Evolutionary conservation across 163 green algal species (phyloP), one percentile per base, ranked within the genome.

Genomic region (Coccomyxa subellipsoidea): DNA sequence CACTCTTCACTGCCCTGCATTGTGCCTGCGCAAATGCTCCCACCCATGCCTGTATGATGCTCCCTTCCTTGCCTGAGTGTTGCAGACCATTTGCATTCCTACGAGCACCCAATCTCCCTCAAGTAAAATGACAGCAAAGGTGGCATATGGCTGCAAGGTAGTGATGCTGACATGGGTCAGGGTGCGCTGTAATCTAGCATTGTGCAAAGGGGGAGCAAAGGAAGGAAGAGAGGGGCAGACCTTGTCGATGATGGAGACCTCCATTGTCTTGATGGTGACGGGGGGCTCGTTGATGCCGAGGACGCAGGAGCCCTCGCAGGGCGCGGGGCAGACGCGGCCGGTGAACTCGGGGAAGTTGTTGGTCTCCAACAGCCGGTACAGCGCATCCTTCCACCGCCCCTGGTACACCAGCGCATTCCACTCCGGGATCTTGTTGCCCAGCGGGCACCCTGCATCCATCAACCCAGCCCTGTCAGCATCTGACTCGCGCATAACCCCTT

Each of bases 331-430:
- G 54, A 99, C 96, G 54, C 96, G 87, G 59, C 95, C 94, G 0
- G 95, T 98, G 91, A 98, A 98, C 91, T 98, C 96, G 59, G 96
- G 96, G 90, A 99, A 99, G 90, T 98, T 98, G 90, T 99, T 99
- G 29, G 96, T 99, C 85, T 98, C 93, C 76, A 98, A 85, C 80
- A 99, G 91, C 0, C 94, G 85, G 85, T 98, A 90, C 59, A 97
- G 87, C 31, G 96, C 96, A 82, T 98, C 94, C 18, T 85, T 86
- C 96, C 95, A 98, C 37, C 92, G 86, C 54, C 94, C 95, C 85
- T 93, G 79, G 69, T 87, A 79, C 84, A 98, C 95, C 76, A 98
- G 89, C 77, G 96, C 94, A 80, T 98, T 98, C 90, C 94, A 98
- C 90, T 98, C 95, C 31, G 95, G 95, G 84, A 99, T 98, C 76